Base-by-base conservation (phyloP, 169 alveolate species). In the Neospora caninum region DNA sequence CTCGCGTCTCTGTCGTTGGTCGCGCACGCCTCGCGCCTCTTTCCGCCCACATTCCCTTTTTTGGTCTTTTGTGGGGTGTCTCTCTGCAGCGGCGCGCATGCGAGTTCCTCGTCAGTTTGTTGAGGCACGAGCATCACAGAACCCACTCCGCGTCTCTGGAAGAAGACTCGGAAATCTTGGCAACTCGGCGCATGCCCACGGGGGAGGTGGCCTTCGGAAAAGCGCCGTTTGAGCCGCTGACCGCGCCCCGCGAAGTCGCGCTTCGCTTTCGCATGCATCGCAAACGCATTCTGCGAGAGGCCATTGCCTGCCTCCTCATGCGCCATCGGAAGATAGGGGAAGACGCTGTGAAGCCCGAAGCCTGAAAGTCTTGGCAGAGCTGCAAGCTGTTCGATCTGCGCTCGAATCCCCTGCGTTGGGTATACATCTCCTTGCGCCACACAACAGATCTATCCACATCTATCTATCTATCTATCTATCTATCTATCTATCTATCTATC, bases 241-340 rank as follows among this genome's bases (percentile, higher is more conserved):
- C 69, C n/a, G 38, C 58, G n/a, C 22, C 10, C 34, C n/a, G n/a
- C 43, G 89, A 82, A 41, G 89, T 82, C 16, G 89, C 89, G 18
- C 54, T 82, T 0, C 64, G 67, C 2, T 82, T 82, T 82, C 89
- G 89, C 64, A 82, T 82, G n/a, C 89, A 43, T 18, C n/a, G 64
- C 25, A 82, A 82, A 41, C 69, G 67, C 34, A 38, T 82, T 18
- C 34, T 41, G 89, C n/a, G 41, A 20, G 89, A 82, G 34, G 89
- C 67, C 67, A 82, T 82, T 22, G 42, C 25, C 36, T 34, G 54
- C 34, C 36, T 82, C 25, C 84, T 22, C 2, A n/a, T 13, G 43
- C 84, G 84, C 22, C 13, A 13, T 13, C 58, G 13, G 58, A 7
- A 4, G 22, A 49, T 49, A 4, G 22, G 58, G 13, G 58, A 49